Base-by-base conservation (phyloP, 2,329 filamentous ascomycete genomes). In the Epicoccum nigrum region DNA sequence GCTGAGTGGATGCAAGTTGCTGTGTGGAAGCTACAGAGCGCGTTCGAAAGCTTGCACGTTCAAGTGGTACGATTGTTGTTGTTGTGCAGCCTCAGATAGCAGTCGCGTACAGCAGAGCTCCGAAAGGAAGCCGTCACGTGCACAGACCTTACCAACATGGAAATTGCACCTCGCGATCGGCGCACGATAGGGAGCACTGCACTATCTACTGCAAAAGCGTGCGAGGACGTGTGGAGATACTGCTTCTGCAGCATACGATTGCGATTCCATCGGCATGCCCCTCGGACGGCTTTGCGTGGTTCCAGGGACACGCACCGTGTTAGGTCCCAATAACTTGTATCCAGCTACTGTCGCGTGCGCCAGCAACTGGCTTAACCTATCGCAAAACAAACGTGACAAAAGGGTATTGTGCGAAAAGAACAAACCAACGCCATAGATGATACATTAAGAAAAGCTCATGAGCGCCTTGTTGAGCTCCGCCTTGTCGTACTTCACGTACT, bases 401-500 rank as follows among this genome's bases (percentile, higher is more conserved):
- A 60, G 69, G 69, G 69, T 70, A 71, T 72, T 63, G 37, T 64
- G 60, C 67, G 60, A 51, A 62, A 62, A 52, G 45, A 51, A 45
- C 56, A 63, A 51, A 39, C 45, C 47, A 65, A 59, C 60, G 58
- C 60, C 64, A 20, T 33, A 54, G 21, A 45, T 31, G 58, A 30
- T 47, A 31, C 53, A 42, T 64, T 61, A 76, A 40, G 68, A 71
- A 60, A 82, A 69, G 41, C 75, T 71, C 19, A 80, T 77, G 65
- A 87, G 69, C 54, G 82, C 76, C 17, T 84, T 83, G 38, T 88
- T 85, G 65, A 99, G 87, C 39, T 86, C 84, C 32, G 81, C 81
- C 79, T 97, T 97, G 77, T 97, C 92, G 72, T 96, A 97, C 78
- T 96, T 97, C 72, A 96, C 92, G 74, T 97, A 96, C 75, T 99